phyloP scores from a whole-genome alignment of 2,329 filamentous ascomycete species.

The Aspergillus quadricinctus region DNA sequence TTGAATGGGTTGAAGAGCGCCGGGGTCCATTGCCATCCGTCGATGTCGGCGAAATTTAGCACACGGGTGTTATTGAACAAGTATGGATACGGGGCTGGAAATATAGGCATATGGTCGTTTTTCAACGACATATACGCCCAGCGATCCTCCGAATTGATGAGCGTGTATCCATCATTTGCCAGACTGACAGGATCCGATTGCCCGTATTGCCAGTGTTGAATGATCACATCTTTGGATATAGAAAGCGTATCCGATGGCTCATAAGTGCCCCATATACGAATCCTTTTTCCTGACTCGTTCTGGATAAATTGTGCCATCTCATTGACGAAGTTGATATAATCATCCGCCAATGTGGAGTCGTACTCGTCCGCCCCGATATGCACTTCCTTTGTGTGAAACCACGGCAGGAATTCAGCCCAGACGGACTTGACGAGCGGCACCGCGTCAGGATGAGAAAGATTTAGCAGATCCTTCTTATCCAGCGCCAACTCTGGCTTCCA shows the following conservation, averaged over 20 bases:
- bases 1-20: conserved; percentile 50
- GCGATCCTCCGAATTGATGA: conserved; percentile 53
- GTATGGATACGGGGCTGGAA: conserved; percentile 44
- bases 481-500: conserved; percentile 56
- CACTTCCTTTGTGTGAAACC: conserved; percentile 54
- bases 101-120: conserved; percentile 52
- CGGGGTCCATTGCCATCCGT: conserved; percentile 45
- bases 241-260: conserved; percentile 41
- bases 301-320: conserved; percentile 48
- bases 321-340: conserved; percentile 53
- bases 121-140: conserved; percentile 55
- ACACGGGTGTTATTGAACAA: conserved; percentile 46
- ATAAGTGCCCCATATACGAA: conserved; percentile 56
- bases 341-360: conserved; percentile 39
- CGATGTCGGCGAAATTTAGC: conserved; percentile 47
- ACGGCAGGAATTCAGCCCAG: conserved; percentile 53
- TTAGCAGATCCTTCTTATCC: conserved; percentile 49
- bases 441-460: conserved; percentile 53
- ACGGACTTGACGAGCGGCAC: conserved; percentile 51
- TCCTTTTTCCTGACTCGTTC: conserved; percentile 38
- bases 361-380: conserved; percentile 58
- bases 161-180: conserved; percentile 44
- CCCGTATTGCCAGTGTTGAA: conserved; percentile 55
- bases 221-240: conserved; percentile 44
- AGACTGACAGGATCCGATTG: conserved; percentile 50